phyloP scores from a whole-genome alignment of 1,284 basidiomycete genomes.

The Anthracocystis setariae region DNA sequence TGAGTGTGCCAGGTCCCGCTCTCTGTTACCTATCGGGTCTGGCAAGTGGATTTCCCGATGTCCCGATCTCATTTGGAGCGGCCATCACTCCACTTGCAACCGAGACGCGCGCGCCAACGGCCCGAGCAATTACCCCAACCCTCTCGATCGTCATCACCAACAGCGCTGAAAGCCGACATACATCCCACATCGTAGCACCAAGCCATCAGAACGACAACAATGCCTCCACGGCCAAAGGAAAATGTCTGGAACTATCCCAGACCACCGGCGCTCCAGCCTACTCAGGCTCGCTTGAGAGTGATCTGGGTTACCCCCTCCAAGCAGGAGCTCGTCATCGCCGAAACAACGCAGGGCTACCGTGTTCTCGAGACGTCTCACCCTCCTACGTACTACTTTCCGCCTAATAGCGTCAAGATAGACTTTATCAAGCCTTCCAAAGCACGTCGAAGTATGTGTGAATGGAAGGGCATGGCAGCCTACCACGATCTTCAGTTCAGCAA shows the following conservation, averaged over 20 bases:
- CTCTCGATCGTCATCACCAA: slow-evolving; percentile 1
- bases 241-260: slow-evolving; percentile 65
- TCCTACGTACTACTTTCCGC: slow-evolving; percentile 63
- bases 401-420: slow-evolving; percentile 45
- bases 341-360: slow-evolving; percentile 60
- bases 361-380: slow-evolving; percentile 65
- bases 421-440: slow-evolving; percentile 52
- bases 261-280: slow-evolving; percentile 58
- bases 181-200: not conserved
- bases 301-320: slow-evolving; percentile 55
- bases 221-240: slow-evolving; percentile 50
- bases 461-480: slow-evolving; percentile 63
- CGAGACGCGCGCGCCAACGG: slow-evolving; percentile 9
- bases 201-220: slow-evolving; percentile 2
- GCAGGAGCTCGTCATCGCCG: slow-evolving; percentile 58
- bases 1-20: not conserved
- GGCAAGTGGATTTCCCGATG: not conserved
- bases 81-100: slow-evolving; percentile 19
- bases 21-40: not conserved
- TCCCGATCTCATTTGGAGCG: not conserved
- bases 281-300: slow-evolving; percentile 53
- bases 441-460: slow-evolving; percentile 64
- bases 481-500: slow-evolving; percentile 55
- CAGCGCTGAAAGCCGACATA: not conserved
- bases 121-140: not conserved